Base-by-base conservation (phyloP, 164 flowering plant genomes). In the Cinnamomum micranthum region DNA sequence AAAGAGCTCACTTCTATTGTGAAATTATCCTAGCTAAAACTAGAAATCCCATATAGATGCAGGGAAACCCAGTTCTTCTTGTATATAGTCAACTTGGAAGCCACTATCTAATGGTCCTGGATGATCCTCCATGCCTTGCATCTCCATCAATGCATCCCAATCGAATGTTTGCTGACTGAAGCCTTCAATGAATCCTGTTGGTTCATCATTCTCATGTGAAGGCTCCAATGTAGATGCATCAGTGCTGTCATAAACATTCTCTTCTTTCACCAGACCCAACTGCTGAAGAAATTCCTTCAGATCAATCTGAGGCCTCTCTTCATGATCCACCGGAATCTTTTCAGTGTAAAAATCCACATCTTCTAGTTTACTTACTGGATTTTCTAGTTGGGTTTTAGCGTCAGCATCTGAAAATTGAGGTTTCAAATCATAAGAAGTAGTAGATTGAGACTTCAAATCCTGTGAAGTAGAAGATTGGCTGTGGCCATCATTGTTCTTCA, bases 261-360 rank as follows among this genome's bases (percentile, higher is more conserved):
- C 91, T 65, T 82, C 87, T 80, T 91, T 90, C 52, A 93, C 76
- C 41, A 95, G 77, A 1, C 99, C 98, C 58, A 93, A 71, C 77
- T 93, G 97, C 82, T 95, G 91, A 55, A 95, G 95, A 76, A 95
- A 95, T 81, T 93, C 99, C 41, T 85, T 84, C 2, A 95, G 86
- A 80, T 95, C 99, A 83, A 95, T 88, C 84, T 92, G 95, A 50
- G 96, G 96, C 80, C 87, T 91, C 84, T 89, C 89, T 70, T 76
- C 81, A 2, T 50, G 50, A 64, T 31, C 70, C 28, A 41, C 78
- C 10, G 58, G 15, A 65, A 68, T 73, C 72, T 51, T 82, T 55
- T 77, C 78, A 15, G 84, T 68, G 22, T 77, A 66, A 62, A 65
- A 73, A 33, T 78, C 84, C n/a, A 41, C 70, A 3, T 80, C 76